Evolutionary conservation across 139 green algal genomes (phyloP).

Genomic region (Nannochloris sp.): DNA sequence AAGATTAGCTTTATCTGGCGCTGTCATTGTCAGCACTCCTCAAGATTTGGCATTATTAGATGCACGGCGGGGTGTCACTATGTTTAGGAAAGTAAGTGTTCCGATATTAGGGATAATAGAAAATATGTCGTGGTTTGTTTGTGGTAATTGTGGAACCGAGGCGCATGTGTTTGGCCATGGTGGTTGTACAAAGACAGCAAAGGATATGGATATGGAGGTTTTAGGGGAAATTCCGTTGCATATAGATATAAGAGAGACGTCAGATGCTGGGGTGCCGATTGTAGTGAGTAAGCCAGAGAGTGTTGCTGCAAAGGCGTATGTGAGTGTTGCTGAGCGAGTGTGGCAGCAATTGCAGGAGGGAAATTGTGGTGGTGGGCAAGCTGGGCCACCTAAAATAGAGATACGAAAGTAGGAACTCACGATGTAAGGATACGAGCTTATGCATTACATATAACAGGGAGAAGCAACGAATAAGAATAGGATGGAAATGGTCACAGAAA

Average conservation of each 20-base stretch:
- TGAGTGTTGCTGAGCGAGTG: conserved; percentile 39
- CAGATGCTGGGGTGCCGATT: conserved; percentile 59
- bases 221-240: conserved; percentile 74
- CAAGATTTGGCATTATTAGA: conserved; percentile 70
- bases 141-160: conserved; percentile 59
- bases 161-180: conserved; percentile 80
- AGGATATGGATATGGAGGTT: conserved; percentile 61
- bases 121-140: conserved; percentile 37
- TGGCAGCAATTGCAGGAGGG: conserved; percentile 25
- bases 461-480: too few species aligned
- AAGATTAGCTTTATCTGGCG: conserved; percentile 64
- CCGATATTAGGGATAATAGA: conserved; percentile 15
- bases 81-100: conserved; percentile 61
- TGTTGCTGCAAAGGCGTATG: conserved; percentile 27
- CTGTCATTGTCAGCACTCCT: conserved; percentile 83
- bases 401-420: too few species aligned
- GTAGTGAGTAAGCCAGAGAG: conserved; percentile 40
- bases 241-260: conserved; percentile 32
- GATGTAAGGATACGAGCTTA: too few species aligned
- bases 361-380: background rate
- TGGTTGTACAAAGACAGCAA: conserved; percentile 38
- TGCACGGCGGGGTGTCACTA: conserved; percentile 58
- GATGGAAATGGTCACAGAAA: too few species aligned
- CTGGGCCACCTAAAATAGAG: background rate
- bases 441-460: too few species aligned